Conservation (phyloP, 2,329 filamentous ascomycete species). For the Ophiostoma angusticollis region DNA sequence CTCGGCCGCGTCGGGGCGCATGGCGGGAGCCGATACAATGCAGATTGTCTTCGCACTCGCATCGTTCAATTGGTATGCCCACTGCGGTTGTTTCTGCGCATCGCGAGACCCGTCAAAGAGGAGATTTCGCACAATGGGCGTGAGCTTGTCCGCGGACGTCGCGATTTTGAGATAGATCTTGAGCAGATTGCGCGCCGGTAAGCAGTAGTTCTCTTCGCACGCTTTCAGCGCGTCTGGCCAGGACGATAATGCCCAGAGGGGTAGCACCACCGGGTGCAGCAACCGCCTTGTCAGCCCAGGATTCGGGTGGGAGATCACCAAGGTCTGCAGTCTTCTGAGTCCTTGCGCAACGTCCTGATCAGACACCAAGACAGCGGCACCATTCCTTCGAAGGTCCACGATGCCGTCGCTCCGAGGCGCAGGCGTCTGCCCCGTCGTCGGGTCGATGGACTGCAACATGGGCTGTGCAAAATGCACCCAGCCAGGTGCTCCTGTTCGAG, state of each 20-base stretch:
- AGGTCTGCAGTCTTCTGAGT: constrained; percentile 39
- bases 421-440: constrained; percentile 17
- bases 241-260: constrained; percentile 50
- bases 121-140: constrained; percentile 38
- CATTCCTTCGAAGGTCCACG: constrained; percentile 31
- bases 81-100: constrained; percentile 22
- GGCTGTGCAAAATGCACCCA: constrained; percentile 51
- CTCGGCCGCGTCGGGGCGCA: constrained; percentile 5
- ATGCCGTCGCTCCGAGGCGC: constrained; percentile 29
- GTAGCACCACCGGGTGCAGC: constrained; percentile 42
- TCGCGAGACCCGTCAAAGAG: constrained; percentile 38
- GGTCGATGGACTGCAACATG: constrained; percentile 39
- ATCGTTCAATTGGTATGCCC: constrained; percentile 38
- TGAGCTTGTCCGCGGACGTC: constrained; percentile 36
- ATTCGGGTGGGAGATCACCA: constrained; percentile 53
- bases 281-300: constrained; percentile 51
- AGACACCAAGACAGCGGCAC: constrained; percentile 29
- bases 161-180: constrained; percentile 45
- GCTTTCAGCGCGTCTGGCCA: constrained; percentile 26
- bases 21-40: constrained; percentile 26
- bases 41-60: constrained; percentile 37
- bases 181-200: constrained; percentile 37
- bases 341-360: constrained; percentile 35
- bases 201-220: constrained; percentile 28
- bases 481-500: constrained; percentile 36